A percentile compares a stretch with the other conserved stretches of the same genome.
Conservation (phyloP, 2,329 filamentous ascomycete genomes). For the Drechmeria coniospora region DNA sequence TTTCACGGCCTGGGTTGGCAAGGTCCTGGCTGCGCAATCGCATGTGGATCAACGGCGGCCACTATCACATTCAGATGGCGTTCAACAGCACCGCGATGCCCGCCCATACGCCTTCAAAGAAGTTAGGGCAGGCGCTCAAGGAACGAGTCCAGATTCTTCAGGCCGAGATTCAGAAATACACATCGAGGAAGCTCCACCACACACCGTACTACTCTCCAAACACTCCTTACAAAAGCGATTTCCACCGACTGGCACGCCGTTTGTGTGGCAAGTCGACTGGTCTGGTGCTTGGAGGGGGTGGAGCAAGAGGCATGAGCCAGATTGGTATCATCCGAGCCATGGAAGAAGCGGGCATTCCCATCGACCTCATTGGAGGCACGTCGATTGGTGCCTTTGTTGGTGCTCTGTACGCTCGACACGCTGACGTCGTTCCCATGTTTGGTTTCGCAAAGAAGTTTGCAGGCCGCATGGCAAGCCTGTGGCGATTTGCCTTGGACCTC, state of each 20-base stretch:
- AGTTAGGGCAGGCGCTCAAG: slow-evolving; percentile 74
- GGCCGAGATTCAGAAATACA: slow-evolving; percentile 96
- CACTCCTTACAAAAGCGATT: slow-evolving; percentile 89
- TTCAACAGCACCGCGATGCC: slow-evolving; percentile 65
- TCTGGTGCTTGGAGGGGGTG: slow-evolving; percentile 83
- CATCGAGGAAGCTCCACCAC: slow-evolving; percentile 79
- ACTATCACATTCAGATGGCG: slow-evolving; percentile 95
- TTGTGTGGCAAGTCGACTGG: slow-evolving; percentile 91
- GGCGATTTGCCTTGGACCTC: slow-evolving; percentile 91
- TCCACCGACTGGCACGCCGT: slow-evolving; percentile 78
- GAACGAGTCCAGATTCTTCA: slow-evolving; percentile 88
- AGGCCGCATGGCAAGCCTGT: slow-evolving; percentile 96
- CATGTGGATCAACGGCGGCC: slow-evolving; percentile 95
- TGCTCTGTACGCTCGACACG: slow-evolving; percentile 86
- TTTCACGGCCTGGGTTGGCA: slow-evolving; percentile 71
- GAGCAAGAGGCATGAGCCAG: slow-evolving; percentile 81
- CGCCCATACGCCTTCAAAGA: slow-evolving; percentile 57
- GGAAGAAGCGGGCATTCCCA: slow-evolving; percentile 90
- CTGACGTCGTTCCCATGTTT: slow-evolving; percentile 93
- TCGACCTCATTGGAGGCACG: slow-evolving; percentile 88
- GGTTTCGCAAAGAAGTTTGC: slow-evolving; percentile 94
- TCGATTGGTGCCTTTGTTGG: slow-evolving; percentile 95
- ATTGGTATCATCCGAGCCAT: slow-evolving; percentile 88
- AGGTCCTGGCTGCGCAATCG: slow-evolving; percentile 82
- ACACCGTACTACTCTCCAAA: slow-evolving; percentile 81